Percentiles rank a stretch among this genome's conserved stretches.
phyloP scores from a whole-genome alignment of 2,329 filamentous ascomycete genomes.

The Xylariaceae sp. region DNA sequence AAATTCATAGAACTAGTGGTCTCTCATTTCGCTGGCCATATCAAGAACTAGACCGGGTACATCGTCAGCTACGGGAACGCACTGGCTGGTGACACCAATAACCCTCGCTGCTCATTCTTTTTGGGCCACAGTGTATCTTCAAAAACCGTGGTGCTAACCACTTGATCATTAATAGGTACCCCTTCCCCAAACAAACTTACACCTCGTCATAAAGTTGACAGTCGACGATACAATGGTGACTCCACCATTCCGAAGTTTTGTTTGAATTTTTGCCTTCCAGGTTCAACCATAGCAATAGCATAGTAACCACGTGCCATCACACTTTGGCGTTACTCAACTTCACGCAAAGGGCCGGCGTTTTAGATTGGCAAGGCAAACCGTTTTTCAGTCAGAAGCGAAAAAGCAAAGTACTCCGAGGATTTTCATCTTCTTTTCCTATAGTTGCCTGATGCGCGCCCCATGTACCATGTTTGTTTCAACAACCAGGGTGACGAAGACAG shows the following conservation, averaged over 20 bases:
- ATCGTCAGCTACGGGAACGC: too few species aligned
- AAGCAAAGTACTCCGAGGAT: constrained; percentile 7
- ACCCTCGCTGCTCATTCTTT: too few species aligned
- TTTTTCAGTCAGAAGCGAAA: constrained; percentile 10
- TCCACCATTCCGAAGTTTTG: not conserved
- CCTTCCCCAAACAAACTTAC: constrained; percentile 78
- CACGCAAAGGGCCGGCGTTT: constrained; percentile 29
- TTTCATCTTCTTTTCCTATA: constrained; percentile 7
- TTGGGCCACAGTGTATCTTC: too few species aligned
- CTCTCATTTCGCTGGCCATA: too few species aligned
- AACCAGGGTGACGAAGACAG: not conserved
- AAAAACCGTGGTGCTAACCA: not conserved
- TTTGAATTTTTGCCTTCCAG: not conserved
- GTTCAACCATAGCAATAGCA: constrained; percentile 9
- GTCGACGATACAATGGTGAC: too few species aligned
- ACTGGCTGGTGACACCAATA: too few species aligned
- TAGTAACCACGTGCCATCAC: constrained; percentile 17
- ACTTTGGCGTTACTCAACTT: constrained; percentile 33
- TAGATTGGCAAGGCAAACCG: constrained; percentile 16
- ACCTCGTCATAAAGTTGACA: constrained; percentile 36
- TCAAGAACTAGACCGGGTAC: too few species aligned
- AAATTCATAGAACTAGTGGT: constrained; percentile 1
- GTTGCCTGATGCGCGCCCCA: too few species aligned
- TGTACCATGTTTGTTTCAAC: not conserved
- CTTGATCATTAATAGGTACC: constrained; percentile 52